phyloP scores from a whole-genome alignment of 2,329 filamentous ascomycete genomes.

The Plenodomus biglobosus region DNA sequence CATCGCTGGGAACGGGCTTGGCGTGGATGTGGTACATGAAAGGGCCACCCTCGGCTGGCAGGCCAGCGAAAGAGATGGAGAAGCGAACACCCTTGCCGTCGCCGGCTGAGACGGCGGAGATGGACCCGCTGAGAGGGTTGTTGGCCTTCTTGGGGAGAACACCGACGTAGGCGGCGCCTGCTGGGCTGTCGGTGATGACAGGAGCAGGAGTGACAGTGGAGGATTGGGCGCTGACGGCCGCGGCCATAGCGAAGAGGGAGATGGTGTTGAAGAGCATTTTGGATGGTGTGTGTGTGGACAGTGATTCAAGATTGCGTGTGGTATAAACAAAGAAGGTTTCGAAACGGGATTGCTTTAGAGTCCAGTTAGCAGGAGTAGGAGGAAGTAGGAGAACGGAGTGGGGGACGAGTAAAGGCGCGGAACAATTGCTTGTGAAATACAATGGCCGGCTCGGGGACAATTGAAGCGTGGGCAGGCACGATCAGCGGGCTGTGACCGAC shows the following conservation, averaged over 20 bases:
- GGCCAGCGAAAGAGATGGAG: slow-evolving; percentile 43
- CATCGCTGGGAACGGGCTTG: slow-evolving; percentile 44
- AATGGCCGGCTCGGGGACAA: slow-evolving; percentile 1
- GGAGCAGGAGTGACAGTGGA: slow-evolving; percentile 36
- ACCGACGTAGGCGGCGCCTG: slow-evolving; percentile 45
- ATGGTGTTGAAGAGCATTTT: slow-evolving; percentile 38
- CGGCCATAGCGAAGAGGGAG: slow-evolving; percentile 33
- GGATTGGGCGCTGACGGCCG: slow-evolving; percentile 33
- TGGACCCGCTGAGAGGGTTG: slow-evolving; percentile 39
- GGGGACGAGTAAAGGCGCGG: slow-evolving; percentile 2
- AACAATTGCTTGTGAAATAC: slow-evolving; percentile 1
- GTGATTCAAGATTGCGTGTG: slow-evolving; percentile 8
- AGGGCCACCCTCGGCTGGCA: slow-evolving; percentile 48
- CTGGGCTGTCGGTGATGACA: slow-evolving; percentile 41
- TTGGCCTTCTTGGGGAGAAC: slow-evolving; percentile 38
- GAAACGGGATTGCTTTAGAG: slow-evolving; percentile 7
- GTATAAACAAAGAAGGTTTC: slow-evolving; percentile 4
- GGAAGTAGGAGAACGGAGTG: slow-evolving; percentile 3
- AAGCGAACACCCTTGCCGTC: slow-evolving; percentile 47
- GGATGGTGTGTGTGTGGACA: slow-evolving; percentile 16
- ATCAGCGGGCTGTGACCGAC: slow-evolving; percentile 1
- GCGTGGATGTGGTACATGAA: slow-evolving; percentile 53
- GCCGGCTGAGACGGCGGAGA: slow-evolving; percentile 36
- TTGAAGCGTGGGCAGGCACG: slow-evolving; percentile 5
- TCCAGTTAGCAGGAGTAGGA: slow-evolving; percentile 12